Percentiles rank a stretch among this genome's conserved stretches.
Evolutionary conservation across 768 basidiomycete species (phyloP).

Genomic region (Rubroboletus pulcherrimus): DNA sequence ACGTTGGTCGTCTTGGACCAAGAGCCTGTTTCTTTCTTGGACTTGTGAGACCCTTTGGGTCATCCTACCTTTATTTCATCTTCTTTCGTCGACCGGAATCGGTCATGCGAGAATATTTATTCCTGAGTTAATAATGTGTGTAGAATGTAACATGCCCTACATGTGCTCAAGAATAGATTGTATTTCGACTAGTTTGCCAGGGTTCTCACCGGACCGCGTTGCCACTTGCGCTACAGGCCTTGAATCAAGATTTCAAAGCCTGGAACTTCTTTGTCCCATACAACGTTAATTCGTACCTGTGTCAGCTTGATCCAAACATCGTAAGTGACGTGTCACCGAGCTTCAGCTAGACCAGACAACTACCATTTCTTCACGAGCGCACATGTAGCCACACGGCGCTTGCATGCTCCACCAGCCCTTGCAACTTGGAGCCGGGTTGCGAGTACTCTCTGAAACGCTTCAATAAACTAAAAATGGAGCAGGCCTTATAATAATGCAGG

Average conservation of each 20-base stretch:
- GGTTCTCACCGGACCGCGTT: not conserved
- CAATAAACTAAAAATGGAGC: too few relatives aligned
- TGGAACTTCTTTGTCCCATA: too few relatives aligned
- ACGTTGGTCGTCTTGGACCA: conserved; percentile 2
- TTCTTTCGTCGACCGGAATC: not conserved
- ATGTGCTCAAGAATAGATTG: not conserved
- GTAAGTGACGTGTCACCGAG: too few relatives aligned
- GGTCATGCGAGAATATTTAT: not conserved
- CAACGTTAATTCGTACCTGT: too few relatives aligned
- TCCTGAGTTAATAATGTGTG: not conserved
- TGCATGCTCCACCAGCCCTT: too few relatives aligned
- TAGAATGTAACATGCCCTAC: not conserved
- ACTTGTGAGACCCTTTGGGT: conserved; percentile 8
- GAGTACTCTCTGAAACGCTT: too few relatives aligned
- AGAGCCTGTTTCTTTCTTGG: conserved; percentile 28
- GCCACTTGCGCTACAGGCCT: not conserved
- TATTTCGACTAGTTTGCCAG: not conserved
- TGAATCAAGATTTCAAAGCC: not conserved
- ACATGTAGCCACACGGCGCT: too few relatives aligned
- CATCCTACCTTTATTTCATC: not conserved
- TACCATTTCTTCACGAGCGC: too few relatives aligned
- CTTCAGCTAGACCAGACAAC: too few relatives aligned
- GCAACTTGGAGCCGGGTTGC: too few relatives aligned
- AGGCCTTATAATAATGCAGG: too few relatives aligned
- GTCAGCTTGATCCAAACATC: too few relatives aligned